These are phyloP conservation scores for Kodamaea lidongshanica DNA, from an alignment of 805 yeast species.

Conservation along the genomic window DNA sequence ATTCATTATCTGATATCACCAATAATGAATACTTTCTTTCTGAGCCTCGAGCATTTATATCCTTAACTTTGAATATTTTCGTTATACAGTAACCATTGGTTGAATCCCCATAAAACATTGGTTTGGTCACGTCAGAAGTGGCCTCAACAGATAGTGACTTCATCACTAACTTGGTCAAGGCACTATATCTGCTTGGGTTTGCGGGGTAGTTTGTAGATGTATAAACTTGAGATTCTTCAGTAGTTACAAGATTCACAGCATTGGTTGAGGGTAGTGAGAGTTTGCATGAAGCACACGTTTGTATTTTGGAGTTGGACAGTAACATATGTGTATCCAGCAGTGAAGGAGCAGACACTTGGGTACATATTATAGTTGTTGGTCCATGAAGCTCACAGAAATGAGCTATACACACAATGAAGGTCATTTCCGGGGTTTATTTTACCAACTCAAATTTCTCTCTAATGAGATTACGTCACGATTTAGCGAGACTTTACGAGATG, in stretches of 20 bases:
- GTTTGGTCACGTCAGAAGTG: constrained; percentile 50
- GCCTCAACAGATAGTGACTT: constrained; percentile 65
- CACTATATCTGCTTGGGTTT: constrained; percentile 39
- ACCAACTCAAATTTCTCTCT: too few relatives aligned
- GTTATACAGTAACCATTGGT: constrained; percentile 54
- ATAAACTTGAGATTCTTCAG: constrained; percentile 23
- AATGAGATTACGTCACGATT: too few relatives aligned
- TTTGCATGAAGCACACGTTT: constrained; percentile 56
- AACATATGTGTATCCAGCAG: constrained; percentile 13
- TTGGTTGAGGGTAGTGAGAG: constrained; percentile 42
- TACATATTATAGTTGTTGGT: constrained; percentile 59
- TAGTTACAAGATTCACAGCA: constrained; percentile 16
- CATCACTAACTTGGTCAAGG: constrained; percentile 55
- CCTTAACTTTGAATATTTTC: constrained; percentile 55
- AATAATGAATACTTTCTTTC: constrained; percentile 62
- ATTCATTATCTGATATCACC: constrained; percentile 50
- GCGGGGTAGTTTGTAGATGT: constrained; percentile 60
- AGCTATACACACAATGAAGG: constrained; percentile 51
- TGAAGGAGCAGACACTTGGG: constrained; percentile 36
- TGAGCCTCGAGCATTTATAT: constrained; percentile 64
- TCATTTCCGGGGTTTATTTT: too few relatives aligned
- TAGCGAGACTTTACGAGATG: too few relatives aligned
- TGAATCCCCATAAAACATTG: constrained; percentile 60
- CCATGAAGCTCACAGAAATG: constrained; percentile 81
- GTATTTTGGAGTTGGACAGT: constrained; percentile 37